Evolutionary conservation across 805 yeast species (phyloP).

Genomic region (Candida succiphila): DNA sequence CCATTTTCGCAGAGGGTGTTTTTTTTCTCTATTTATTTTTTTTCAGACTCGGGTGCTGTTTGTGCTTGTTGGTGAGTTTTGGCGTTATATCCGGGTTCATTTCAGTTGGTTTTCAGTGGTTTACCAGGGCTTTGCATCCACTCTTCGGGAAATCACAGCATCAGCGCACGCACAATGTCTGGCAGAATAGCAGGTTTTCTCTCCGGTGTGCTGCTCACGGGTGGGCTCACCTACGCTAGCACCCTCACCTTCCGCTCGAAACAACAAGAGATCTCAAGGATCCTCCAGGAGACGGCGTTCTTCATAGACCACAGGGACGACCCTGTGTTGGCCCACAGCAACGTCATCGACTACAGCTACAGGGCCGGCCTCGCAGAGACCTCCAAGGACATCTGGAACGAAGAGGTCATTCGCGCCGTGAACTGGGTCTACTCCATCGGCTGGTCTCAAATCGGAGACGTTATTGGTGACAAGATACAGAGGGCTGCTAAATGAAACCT

Average conservation of each 20-base stretch:
- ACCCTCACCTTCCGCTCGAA: slow-evolving; percentile 43
- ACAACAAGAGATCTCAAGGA: slow-evolving; percentile 33
- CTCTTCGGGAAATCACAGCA: no score
- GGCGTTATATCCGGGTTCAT: no score
- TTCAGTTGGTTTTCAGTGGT: no score
- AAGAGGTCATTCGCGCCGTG: slow-evolving; percentile 53
- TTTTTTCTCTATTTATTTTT: no score
- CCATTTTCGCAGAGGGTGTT: no score
- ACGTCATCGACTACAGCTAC: slow-evolving; percentile 33
- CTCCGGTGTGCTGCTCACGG: slow-evolving; percentile 54
- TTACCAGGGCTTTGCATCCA: no score
- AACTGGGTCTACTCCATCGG: slow-evolving; percentile 45
- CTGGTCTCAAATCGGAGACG: neutral
- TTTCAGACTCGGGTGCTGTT: no score
- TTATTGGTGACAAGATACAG: slow-evolving; percentile 9
- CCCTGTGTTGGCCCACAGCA: slow-evolving; percentile 32
- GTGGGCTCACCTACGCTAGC: slow-evolving; percentile 54
- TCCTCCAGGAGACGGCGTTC: slow-evolving; percentile 37
- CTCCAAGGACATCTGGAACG: slow-evolving; percentile 71
- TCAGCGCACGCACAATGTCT: slow-evolving; percentile 21
- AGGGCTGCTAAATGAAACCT: no score
- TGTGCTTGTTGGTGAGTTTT: no score
- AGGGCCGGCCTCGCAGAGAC: slow-evolving; percentile 46
- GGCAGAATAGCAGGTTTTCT: slow-evolving; percentile 46
- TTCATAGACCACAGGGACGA: slow-evolving; percentile 45